Evolutionary conservation across 176 grass and related monocot genomes (phyloP).

Genomic region (Chrysopogon serrulatus): DNA sequence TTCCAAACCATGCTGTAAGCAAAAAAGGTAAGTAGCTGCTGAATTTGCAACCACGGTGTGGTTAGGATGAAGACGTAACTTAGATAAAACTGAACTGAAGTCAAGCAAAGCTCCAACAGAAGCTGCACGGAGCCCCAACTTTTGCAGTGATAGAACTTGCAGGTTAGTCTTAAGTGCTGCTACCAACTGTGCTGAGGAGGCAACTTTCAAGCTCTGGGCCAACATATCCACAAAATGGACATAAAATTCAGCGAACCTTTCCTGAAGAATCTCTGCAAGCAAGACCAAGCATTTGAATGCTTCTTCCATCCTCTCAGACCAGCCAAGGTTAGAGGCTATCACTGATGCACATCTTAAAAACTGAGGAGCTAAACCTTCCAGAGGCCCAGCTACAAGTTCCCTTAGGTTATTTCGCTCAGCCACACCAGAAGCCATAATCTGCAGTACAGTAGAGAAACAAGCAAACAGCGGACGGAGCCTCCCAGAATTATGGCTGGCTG

Average conservation of each 20-base stretch:
- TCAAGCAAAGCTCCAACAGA: slow-evolving; percentile 60
- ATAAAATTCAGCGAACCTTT: slow-evolving; percentile 85
- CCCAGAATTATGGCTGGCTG: slow-evolving; percentile 45
- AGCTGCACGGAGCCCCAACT: slow-evolving; percentile 52
- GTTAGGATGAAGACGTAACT: slow-evolving; percentile 84
- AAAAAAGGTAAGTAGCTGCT: slow-evolving; percentile 80
- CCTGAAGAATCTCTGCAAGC: slow-evolving; percentile 71
- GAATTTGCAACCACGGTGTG: slow-evolving; percentile 53
- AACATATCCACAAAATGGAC: slow-evolving; percentile 63
- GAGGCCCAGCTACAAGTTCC: slow-evolving; percentile 57
- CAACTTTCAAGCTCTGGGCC: slow-evolving; percentile 49
- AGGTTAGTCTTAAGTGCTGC: slow-evolving; percentile 73
- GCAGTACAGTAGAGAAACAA: slow-evolving; percentile 88
- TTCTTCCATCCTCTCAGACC: slow-evolving; percentile 74
- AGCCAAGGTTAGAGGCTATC: slow-evolving; percentile 68
- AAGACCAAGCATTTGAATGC: slow-evolving; percentile 82
- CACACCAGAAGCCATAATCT: slow-evolving; percentile 74
- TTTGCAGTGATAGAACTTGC: slow-evolving; percentile 81
- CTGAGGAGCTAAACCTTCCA: slow-evolving; percentile 69
- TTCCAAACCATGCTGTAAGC: slow-evolving; percentile 69
- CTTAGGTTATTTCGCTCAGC: slow-evolving; percentile 51
- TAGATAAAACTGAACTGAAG: slow-evolving; percentile 66
- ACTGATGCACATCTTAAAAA: slow-evolving; percentile 65
- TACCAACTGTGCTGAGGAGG: slow-evolving; percentile 52
- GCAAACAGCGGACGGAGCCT: slow-evolving; percentile 67